These are phyloP conservation scores for Phoma herbarum DNA, from an alignment of 2,329 filamentous ascomycete species.

Conservation along the genomic window DNA sequence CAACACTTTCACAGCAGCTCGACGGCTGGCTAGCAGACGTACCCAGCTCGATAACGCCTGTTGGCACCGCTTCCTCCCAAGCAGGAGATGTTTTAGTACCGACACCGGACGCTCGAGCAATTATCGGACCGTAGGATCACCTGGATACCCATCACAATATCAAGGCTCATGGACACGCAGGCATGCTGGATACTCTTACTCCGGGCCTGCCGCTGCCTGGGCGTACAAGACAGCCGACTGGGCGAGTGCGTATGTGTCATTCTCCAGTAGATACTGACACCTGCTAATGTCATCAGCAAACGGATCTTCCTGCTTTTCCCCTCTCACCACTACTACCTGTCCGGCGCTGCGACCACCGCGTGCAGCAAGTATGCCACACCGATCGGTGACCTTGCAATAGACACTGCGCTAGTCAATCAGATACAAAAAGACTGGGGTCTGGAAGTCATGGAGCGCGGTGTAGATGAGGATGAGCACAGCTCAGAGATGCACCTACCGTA, in stretches of 20 bases:
- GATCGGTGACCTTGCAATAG: constrained; percentile 73
- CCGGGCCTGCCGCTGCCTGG: constrained; percentile 90
- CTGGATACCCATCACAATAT: neutral
- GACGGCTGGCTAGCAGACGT: constrained; percentile 78
- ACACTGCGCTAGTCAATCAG: constrained; percentile 64
- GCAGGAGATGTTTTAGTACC: constrained; percentile 63
- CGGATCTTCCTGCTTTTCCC: constrained; percentile 92
- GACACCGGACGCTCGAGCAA: constrained; percentile 76
- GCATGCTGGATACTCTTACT: constrained; percentile 93
- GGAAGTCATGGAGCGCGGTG: constrained; percentile 65
- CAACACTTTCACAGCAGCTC: constrained; percentile 72
- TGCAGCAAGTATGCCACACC: constrained; percentile 78
- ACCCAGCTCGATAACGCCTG: constrained; percentile 69
- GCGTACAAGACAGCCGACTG: constrained; percentile 92
- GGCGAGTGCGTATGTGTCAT: constrained; percentile 68
- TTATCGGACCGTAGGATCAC: constrained; percentile 86
- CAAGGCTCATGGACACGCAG: constrained; percentile 60
- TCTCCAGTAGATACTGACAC: neutral
- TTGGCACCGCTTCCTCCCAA: constrained; percentile 58
- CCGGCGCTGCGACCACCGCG: constrained; percentile 77
- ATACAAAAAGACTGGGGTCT: constrained; percentile 42
- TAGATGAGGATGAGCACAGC: constrained; percentile 87
- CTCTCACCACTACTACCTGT: constrained; percentile 85
- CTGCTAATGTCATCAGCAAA: constrained; percentile 62
- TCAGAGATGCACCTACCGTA: constrained; percentile 97